Evolutionary conservation across 2,329 filamentous ascomycete species (phyloP).

Genomic region (Xylariaceae sp.): DNA sequence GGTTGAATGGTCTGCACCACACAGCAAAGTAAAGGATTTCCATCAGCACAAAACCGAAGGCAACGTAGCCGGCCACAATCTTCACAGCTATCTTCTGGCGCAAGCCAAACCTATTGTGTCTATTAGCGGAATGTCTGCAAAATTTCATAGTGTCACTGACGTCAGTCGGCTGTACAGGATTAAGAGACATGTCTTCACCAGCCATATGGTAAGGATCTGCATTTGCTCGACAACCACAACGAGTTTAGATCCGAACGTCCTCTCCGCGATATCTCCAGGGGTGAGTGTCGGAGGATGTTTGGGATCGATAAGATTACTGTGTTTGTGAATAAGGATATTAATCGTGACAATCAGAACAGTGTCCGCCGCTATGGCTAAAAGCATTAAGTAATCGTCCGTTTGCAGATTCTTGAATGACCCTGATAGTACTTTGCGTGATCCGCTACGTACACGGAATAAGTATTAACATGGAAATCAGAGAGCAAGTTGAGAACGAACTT

Average conservation of each 20-base stretch:
- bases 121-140: background rate
- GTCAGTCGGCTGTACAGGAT: slow-evolving; percentile 63
- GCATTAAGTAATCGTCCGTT: slow-evolving; percentile 61
- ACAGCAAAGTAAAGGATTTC: slow-evolving; percentile 46
- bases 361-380: slow-evolving; percentile 56
- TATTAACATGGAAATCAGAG: background rate
- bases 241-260: slow-evolving; percentile 63
- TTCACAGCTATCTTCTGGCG: slow-evolving; percentile 55
- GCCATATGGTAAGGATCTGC: slow-evolving; percentile 65
- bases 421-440: slow-evolving; percentile 47
- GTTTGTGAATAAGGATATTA: slow-evolving; percentile 61
- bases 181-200: slow-evolving; percentile 61
- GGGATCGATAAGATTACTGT: slow-evolving; percentile 64
- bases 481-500: slow-evolving; percentile 28
- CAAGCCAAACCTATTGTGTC: slow-evolving; percentile 48
- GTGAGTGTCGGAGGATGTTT: slow-evolving; percentile 53
- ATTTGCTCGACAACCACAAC: slow-evolving; percentile 66
- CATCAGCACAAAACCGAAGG: slow-evolving; percentile 55
- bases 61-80: slow-evolving; percentile 54
- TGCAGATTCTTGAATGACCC: slow-evolving; percentile 57
- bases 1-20: slow-evolving; percentile 61
- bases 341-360: slow-evolving; percentile 60
- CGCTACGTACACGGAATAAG: slow-evolving; percentile 31
- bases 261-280: slow-evolving; percentile 47
- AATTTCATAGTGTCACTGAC: slow-evolving; percentile 38